Evolutionary conservation across 2,329 filamentous ascomycete species (phyloP), one percentile per base, ranked within the genome.

Genomic region (Endocalyx cinctus): DNA sequence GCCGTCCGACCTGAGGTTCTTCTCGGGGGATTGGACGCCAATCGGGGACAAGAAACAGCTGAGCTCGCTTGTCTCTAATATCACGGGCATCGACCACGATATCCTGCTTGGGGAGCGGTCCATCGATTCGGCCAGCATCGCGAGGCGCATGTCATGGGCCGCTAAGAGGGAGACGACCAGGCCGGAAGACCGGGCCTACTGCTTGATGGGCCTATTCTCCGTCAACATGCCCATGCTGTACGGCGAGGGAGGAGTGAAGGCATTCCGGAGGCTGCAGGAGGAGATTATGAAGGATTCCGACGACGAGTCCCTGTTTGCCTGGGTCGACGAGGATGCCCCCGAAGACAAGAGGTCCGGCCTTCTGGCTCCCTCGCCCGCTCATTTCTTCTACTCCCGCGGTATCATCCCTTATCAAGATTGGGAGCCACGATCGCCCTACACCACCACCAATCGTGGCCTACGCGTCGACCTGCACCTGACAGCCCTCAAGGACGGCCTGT

Each of bases 331-430:
- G 10, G 25, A 35, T 19, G 34, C 34, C 5, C 27, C 39, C 7
- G 28, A 38, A 1, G 68, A 69, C 4, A 31, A 31, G 2, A 40
- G 31, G 5, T 37, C 35, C 17, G 50, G 52, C 2, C 39, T 53
- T 10, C 37, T 54, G 10, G 38, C 67, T 69, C 50, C 82, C 78
- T 0, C 68, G 74, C 13, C 64, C n/a, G 44, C 47, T 25, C 53
- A 54, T 4, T 69, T 69, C 42, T 52, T 55, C 3, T 56, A 60
- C 37, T 60, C 60, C 2, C 55, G 54, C 10, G 44, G 55, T 13
- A 55, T 54, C 3, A 35, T 58, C 7, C 50, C 49, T 8, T 59
- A 54, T 35, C 40, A 52, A 28, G 56, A 59, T 31, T 55, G 47
- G 46, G 51, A 55, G 36, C 48, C 50, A 6, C 44, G 47, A 10